phyloP scores from a whole-genome alignment of 108 stramenopile genomes.

The Fragilaria radians region DNA sequence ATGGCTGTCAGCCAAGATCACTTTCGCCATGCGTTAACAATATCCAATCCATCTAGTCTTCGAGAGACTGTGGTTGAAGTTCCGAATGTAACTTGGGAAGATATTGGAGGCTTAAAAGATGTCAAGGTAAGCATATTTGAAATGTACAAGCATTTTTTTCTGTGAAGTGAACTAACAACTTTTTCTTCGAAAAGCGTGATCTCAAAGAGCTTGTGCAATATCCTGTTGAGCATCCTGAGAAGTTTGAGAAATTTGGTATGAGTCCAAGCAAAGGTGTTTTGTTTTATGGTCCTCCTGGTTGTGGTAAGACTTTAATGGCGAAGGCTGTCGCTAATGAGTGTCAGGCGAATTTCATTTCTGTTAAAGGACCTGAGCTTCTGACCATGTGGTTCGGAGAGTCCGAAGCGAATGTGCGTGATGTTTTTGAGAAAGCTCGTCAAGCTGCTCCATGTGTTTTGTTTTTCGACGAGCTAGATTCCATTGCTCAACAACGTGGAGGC shows the following conservation, averaged over 20 bases:
- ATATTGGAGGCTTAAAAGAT: constrained; percentile 98
- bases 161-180: constrained; percentile 22
- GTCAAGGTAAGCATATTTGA: constrained; percentile 77
- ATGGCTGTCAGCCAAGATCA: constrained; percentile 99
- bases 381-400: constrained; percentile 99
- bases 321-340: constrained; percentile 99
- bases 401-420: constrained; percentile 99
- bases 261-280: constrained; percentile 96
- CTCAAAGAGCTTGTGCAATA: constrained; percentile 99
- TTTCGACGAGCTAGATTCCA: constrained; percentile 99
- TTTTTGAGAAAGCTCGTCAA: constrained; percentile 99
- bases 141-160: too few species aligned
- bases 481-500: constrained; percentile 97
- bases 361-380: constrained; percentile 99
- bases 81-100: constrained; percentile 97
- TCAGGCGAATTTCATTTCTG: constrained; percentile 97
- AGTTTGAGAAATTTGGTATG: constrained; percentile 99
- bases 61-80: constrained; percentile 99
- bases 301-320: constrained; percentile 99
- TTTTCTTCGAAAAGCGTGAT: constrained; percentile 73
- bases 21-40: constrained; percentile 94
- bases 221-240: constrained; percentile 99
- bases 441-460: constrained; percentile 99
- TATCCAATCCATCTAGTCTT: constrained; percentile 96
- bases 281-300: constrained; percentile 99